Evolutionary conservation across 257 asterid species (phyloP), one percentile per base, ranked within the genome.

Genomic region (Handroanthus guayacan): DNA sequence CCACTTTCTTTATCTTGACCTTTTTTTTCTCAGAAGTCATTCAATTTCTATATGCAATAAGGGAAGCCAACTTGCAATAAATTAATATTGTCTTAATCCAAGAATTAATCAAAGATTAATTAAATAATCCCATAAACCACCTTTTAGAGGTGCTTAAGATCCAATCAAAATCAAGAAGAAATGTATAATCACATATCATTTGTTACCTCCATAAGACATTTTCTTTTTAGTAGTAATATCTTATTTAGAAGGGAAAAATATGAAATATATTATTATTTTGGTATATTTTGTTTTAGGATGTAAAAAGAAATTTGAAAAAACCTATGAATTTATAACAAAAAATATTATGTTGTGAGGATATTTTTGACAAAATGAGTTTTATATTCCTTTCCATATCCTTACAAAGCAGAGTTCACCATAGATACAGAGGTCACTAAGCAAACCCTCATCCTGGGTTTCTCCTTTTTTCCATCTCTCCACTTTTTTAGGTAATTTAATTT

Each of bases 161-260:
- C 82, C 71, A 73, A 58, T 73, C 71, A 73, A 8, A 67, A 74
- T 48, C 50, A 57, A 31, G 47, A 74, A 73, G n/a, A 66, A 18
- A 5, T 39, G 45, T 14, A 47, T 17, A 41, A 65, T 38, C 36
- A 60, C 61, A 25, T 67, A 58, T 79, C 67, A 74, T 58, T 56
- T 54, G 71, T 38, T 16, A 18, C 74, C 55, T 10, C 36, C 78
- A 31, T 7, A 4, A 8, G 67, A 72, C 69, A 72, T 34, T 34
- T 34, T 4, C 1, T 9, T 61, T 61, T 41, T 41, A 5, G 1
- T 41, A 8, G 3, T 41, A 41, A 25, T 25, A 25, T 25, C 31
- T 25, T 25, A 25, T 25, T 25, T 25, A 25, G 31, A 25, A 25
- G 31, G 31, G 31, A 25, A 25, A 25, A 25, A 25, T 0, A 25